Percentiles rank a stretch among this genome's conserved stretches.
Evolutionary conservation across 352 stramenopile species (phyloP).

Genomic region (Phytophthora fragariae): DNA sequence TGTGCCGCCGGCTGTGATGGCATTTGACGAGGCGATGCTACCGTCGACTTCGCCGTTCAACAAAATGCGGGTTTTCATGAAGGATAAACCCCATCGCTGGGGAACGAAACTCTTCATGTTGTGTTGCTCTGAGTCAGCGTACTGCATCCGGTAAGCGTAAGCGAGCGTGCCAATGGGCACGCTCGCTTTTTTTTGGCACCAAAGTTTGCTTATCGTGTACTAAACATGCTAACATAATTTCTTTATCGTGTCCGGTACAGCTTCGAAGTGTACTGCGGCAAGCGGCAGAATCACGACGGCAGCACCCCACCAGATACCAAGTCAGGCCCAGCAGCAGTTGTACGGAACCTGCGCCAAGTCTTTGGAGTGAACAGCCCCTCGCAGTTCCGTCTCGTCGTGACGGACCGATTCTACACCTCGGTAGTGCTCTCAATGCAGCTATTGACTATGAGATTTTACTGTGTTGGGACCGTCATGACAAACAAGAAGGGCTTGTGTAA

Average conservation of each 20-base stretch:
- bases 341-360: neutral
- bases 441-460: conserved; percentile 19
- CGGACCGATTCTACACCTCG: conserved; percentile 13
- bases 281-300: neutral
- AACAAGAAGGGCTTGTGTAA: neutral
- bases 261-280: conserved; percentile 1
- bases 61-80: conserved; percentile 4
- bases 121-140: neutral
- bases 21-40: conserved; percentile 4
- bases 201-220: conserved; percentile 18
- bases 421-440: conserved; percentile 12
- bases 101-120: conserved; percentile 10
- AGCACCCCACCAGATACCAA: conserved; percentile 5
- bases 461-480: conserved; percentile 6
- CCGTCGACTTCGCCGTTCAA: neutral
- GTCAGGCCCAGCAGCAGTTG: conserved; percentile 5
- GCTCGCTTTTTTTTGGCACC: conserved; percentile 7
- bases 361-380: neutral
- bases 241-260: neutral
- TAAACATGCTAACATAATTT: neutral
- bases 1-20: neutral
- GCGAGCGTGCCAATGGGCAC: conserved; percentile 1
- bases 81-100: neutral
- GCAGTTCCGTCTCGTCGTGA: neutral
- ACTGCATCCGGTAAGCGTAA: conserved; percentile 5